phyloP scores from a whole-genome alignment of 73 alveolate species.

The Paramecium caudatum region DNA sequence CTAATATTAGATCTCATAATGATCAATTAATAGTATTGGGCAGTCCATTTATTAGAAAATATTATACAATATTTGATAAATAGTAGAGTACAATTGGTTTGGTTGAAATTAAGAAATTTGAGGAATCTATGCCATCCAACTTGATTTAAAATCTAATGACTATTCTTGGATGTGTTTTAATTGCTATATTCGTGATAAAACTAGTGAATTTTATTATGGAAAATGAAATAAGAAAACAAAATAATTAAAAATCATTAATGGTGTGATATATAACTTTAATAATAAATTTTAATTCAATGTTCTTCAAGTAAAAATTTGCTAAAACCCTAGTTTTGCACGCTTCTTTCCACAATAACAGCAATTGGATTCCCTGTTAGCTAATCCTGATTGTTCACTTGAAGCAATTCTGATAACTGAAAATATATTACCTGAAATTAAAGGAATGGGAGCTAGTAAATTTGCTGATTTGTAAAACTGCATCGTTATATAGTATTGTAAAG shows the following conservation, averaged over 20 bases:
- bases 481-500: not conserved
- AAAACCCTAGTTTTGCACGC: conserved; percentile 30
- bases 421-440: conserved; percentile 52
- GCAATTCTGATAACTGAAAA: conserved; percentile 1
- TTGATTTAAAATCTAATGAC: not conserved
- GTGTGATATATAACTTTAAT: not conserved
- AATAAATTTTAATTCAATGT: conserved; percentile 33
- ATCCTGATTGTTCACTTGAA: conserved; percentile 42
- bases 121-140: not conserved
- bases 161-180: not conserved
- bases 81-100: conserved; percentile 85
- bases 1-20: conserved; percentile 25
- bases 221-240: conserved; percentile 20
- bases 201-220: conserved; percentile 6
- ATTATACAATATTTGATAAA: conserved; percentile 87
- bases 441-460: conserved; percentile 51
- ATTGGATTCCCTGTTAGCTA: not conserved
- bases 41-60: conserved; percentile 90
- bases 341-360: conserved; percentile 7
- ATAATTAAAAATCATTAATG: conserved; percentile 28
- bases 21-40: conserved; percentile 87
- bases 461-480: conserved; percentile 43
- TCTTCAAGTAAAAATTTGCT: conserved; percentile 39
- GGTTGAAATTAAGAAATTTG: conserved; percentile 56
- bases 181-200: conserved; percentile 4